Base-by-base conservation (phyloP, 352 stramenopile species). In the Phytopythium delawarense region DNA sequence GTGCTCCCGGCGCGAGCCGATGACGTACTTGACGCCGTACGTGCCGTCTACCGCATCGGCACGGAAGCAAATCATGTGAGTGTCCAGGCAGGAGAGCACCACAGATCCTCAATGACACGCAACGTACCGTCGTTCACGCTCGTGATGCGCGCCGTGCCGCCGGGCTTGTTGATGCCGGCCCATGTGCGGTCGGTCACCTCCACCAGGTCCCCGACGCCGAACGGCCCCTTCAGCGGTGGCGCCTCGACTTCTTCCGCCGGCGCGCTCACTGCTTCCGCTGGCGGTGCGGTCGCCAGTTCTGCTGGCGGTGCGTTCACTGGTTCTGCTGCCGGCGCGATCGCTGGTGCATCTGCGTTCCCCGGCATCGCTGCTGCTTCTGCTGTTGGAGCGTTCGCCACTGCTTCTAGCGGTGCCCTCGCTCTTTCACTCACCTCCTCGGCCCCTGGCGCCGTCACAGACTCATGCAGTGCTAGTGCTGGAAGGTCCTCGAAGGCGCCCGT, bases 101-200 rank as follows among this genome's bases (percentile, higher is more conserved):
- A 39, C 46, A 51, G 8, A 1, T 9, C 8, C 40, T 21, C 7
- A 11, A 15, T 16, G 13, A 16, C 15, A 21, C 13, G 6, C 12
- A 25, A 51, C 56, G 25, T 58, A 88, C 78, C 67, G 11, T 40
- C 66, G 52, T 95, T 69, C 21, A 88, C 66, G 18, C 81, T 71
- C 5, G 71, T 88, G 51, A 97, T 91, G 59, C 83, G 79, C 12
- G 76, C 94, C 1, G 91, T 77, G 13, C 94, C 94, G 21, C 94
- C 93, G 13, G 74, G 81, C 71, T 96, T 96, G 77, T 98, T 98
- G 28, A 97, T 88, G 1, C 94, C 94, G 6, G 85, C 67, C 90
- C 91, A 97, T 59, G 89, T 97, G 16, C 94, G 79, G 32, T 85
- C 72, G 34, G 79, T 73, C 18, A 98, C 89, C 23, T 97, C 74